These are phyloP conservation scores for Moelleriella libera DNA, from an alignment of 2,329 filamentous ascomycete species.

Conservation along the genomic window DNA sequence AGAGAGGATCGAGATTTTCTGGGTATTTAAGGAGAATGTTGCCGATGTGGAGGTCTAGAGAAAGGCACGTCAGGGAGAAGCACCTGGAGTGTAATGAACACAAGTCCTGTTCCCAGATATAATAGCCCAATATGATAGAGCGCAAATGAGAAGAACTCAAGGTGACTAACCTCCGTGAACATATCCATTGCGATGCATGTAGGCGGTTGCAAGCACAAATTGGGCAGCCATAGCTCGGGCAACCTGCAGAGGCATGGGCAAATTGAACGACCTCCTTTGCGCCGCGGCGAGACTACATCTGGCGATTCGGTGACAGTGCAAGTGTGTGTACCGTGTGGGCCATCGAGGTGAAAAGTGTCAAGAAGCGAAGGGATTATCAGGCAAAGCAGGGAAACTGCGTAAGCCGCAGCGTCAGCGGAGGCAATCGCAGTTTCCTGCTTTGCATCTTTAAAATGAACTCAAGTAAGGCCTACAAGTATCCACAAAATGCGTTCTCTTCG, in stretches of 20 bases:
- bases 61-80: no score
- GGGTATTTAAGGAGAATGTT: constrained; percentile 6
- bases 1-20: no score
- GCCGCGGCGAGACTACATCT: constrained; percentile 10
- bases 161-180: constrained; percentile 8
- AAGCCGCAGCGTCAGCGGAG: no score
- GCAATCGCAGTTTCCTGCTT: no score
- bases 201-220: constrained; percentile 7
- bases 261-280: constrained; percentile 4
- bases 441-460: no score
- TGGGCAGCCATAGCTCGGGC: constrained; percentile 10
- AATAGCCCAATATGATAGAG: background rate
- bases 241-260: constrained; percentile 3
- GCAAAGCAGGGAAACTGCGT: no score
- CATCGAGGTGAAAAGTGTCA: constrained; percentile 9
- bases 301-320: constrained; percentile 10
- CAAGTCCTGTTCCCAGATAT: background rate
- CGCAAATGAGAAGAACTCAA: background rate
- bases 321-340: constrained; percentile 9
- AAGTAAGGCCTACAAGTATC: no score
- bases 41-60: constrained; percentile 8
- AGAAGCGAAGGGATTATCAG: constrained; percentile 1
- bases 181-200: constrained; percentile 8
- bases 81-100: no score
- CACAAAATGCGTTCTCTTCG: no score